Conservation (phyloP, 768 basidiomycete species). For the Guyanaporus albipodus region DNA sequence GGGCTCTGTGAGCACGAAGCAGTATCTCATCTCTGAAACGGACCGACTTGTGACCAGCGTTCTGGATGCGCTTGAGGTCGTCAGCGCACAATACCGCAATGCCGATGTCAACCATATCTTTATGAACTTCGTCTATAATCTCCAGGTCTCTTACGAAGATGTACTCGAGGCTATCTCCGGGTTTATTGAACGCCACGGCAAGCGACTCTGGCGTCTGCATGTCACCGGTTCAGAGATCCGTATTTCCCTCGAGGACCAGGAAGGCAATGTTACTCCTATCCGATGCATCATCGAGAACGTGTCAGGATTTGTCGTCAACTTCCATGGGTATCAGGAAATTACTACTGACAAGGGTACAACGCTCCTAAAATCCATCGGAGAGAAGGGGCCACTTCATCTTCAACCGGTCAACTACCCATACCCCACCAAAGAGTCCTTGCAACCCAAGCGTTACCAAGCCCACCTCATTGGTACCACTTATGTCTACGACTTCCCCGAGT, state of each 20-base stretch:
- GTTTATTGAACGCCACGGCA: constrained; percentile 98
- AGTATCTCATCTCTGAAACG: constrained; percentile 98
- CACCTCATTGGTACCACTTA: constrained; percentile 98
- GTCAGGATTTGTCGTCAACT: constrained; percentile 98
- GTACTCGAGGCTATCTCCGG: constrained; percentile 97
- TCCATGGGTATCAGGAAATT: constrained; percentile 97
- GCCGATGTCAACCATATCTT: constrained; percentile 99
- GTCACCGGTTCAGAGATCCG: constrained; percentile 98
- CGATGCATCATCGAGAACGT: constrained; percentile 99
- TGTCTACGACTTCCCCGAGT: constrained; percentile 98
- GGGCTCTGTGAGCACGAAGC: constrained; percentile 89
- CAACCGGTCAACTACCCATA: constrained; percentile 93
- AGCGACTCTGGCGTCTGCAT: constrained; percentile 95
- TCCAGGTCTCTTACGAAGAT: constrained; percentile 93
- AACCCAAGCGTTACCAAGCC: constrained; percentile 98
- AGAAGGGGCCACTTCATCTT: constrained; percentile 93
- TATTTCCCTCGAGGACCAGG: constrained; percentile 88
- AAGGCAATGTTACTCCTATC: constrained; percentile 93
- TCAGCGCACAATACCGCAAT: constrained; percentile 82
- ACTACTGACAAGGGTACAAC: constrained; percentile 92
- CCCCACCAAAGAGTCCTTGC: constrained; percentile 95
- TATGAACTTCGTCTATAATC: constrained; percentile 98
- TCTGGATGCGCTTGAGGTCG: constrained; percentile 92
- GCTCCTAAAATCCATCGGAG: constrained; percentile 96
- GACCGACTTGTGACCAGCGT: constrained; percentile 93